These are phyloP conservation scores for Colletotrichum filicis DNA, from an alignment of 2,329 filamentous ascomycete species.

Conservation along the genomic window DNA sequence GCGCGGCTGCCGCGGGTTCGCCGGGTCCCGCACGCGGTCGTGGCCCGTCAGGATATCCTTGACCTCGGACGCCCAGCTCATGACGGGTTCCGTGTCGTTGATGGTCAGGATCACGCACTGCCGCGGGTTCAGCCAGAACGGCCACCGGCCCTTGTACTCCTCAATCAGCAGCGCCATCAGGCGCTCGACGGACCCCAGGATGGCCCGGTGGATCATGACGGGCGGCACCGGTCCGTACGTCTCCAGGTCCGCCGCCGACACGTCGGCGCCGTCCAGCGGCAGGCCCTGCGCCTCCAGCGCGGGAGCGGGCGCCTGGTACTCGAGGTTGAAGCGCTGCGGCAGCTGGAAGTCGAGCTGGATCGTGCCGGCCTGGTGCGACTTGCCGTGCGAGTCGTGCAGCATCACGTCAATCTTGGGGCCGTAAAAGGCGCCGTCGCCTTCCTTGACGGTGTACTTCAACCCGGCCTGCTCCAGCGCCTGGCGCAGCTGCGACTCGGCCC, in stretches of 20 bases:
- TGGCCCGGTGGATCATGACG: slow-evolving; percentile 86
- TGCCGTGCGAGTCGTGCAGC: slow-evolving; percentile 81
- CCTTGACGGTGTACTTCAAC: slow-evolving; percentile 78
- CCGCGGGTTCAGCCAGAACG: slow-evolving; percentile 88
- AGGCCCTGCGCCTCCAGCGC: slow-evolving; percentile 66
- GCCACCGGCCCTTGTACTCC: slow-evolving; percentile 82
- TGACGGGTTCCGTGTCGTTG: slow-evolving; percentile 67
- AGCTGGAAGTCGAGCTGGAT: slow-evolving; percentile 93
- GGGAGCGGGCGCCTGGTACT: slow-evolving; percentile 77
- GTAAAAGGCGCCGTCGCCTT: slow-evolving; percentile 90
- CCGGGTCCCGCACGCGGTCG: slow-evolving; percentile 43
- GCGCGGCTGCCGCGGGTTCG: slow-evolving; percentile 48
- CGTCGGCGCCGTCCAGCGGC: slow-evolving; percentile 49
- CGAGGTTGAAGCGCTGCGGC: slow-evolving; percentile 81
- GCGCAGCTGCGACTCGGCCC: slow-evolving; percentile 53
- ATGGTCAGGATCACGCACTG: slow-evolving; percentile 81
- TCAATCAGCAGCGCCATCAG: slow-evolving; percentile 89
- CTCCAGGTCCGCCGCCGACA: slow-evolving; percentile 40
- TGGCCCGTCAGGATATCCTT: slow-evolving; percentile 64
- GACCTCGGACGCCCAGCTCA: slow-evolving; percentile 59
- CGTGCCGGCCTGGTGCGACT: slow-evolving; percentile 89
- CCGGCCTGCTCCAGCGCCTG: slow-evolving; percentile 72
- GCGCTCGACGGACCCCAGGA: slow-evolving; percentile 85
- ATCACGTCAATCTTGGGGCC: slow-evolving; percentile 93
- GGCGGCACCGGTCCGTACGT: slow-evolving; percentile 71